phyloP scores from a whole-genome alignment of 1,284 basidiomycete genomes.

The Ustilago hordei region DNA sequence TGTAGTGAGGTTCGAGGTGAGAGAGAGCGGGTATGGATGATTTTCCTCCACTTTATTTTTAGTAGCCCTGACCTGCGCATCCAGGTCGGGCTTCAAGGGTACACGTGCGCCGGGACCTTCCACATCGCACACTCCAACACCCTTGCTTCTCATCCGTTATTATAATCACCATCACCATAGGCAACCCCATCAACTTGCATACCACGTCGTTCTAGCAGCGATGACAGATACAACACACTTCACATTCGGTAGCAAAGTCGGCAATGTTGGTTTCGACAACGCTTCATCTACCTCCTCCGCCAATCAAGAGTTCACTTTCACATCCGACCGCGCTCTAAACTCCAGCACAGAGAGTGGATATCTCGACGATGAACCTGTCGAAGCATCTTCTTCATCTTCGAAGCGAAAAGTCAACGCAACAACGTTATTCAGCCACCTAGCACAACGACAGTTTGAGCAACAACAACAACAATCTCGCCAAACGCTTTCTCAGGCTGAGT shows the following conservation, averaged over 20 bases:
- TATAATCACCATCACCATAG: background rate
- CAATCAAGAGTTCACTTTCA: background rate
- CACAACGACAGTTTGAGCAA: slow-evolving; percentile 13
- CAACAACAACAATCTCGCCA: slow-evolving; percentile 4
- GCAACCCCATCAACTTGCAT: background rate
- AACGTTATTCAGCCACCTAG: slow-evolving; percentile 21
- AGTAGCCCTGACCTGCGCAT: background rate
- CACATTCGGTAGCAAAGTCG: background rate
- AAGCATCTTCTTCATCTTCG: background rate
- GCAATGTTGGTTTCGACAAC: background rate
- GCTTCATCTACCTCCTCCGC: background rate
- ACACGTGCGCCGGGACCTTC: slow-evolving; percentile 4
- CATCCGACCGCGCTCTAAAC: background rate
- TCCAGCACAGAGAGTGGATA: slow-evolving; percentile 7
- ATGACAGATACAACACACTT: background rate
- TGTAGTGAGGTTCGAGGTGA: background rate
- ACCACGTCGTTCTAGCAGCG: background rate
- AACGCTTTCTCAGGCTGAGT: slow-evolving; percentile 11
- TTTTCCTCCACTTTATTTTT: slow-evolving; percentile 9
- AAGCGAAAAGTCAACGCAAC: slow-evolving; percentile 4
- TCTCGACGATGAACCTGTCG: slow-evolving; percentile 17
- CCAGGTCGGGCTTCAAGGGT: background rate
- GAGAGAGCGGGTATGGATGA: background rate
- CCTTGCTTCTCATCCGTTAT: background rate
- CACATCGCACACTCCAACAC: background rate